A percentile compares a stretch with the other conserved stretches of the same genome.
Evolutionary conservation across 139 green algal genomes (phyloP).

Genomic region (Deuterostichococcus epilithicus): DNA sequence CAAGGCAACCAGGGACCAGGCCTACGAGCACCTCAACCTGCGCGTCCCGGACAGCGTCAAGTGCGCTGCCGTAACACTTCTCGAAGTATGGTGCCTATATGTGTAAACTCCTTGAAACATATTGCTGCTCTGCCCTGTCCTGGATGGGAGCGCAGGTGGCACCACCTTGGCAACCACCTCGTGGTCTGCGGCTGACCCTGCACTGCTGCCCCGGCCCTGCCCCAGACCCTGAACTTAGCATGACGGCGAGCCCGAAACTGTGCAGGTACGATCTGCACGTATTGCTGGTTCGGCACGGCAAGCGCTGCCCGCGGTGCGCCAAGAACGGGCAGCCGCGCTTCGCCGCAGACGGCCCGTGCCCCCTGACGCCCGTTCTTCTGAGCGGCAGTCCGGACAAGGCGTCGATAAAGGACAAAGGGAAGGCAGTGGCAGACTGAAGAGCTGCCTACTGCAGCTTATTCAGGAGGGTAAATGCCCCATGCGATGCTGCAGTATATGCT

Average conservation of each 20-base stretch:
- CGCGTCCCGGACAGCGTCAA: slow-evolving; percentile 56
- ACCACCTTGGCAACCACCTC: too few species aligned
- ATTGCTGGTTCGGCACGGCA: slow-evolving; percentile 73
- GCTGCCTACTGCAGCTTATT: too few species aligned
- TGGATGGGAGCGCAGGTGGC: too few species aligned
- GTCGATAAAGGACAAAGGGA: not conserved
- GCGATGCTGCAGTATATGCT: too few species aligned
- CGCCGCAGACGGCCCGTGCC: slow-evolving; percentile 13
- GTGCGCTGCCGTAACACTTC: slow-evolving; percentile 14
- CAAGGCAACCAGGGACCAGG: slow-evolving; percentile 49
- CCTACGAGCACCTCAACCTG: slow-evolving; percentile 71
- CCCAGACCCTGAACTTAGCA: too few species aligned
- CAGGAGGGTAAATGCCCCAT: too few species aligned
- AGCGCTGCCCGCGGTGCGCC: slow-evolving; percentile 44
- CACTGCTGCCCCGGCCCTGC: too few species aligned
- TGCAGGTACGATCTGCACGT: slow-evolving; percentile 68
- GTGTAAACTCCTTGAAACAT: too few species aligned
- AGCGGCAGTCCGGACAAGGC: not conserved
- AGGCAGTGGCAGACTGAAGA: not conserved
- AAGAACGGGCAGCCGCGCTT: slow-evolving; percentile 29
- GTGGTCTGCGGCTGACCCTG: too few species aligned
- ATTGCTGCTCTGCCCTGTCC: too few species aligned
- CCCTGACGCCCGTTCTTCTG: slow-evolving; percentile 5
- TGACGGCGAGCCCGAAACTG: not conserved
- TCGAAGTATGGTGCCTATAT: too few species aligned